Base-by-base conservation (phyloP, 192 early-diverging fungal genomes). In the Mortierella antarctica region DNA sequence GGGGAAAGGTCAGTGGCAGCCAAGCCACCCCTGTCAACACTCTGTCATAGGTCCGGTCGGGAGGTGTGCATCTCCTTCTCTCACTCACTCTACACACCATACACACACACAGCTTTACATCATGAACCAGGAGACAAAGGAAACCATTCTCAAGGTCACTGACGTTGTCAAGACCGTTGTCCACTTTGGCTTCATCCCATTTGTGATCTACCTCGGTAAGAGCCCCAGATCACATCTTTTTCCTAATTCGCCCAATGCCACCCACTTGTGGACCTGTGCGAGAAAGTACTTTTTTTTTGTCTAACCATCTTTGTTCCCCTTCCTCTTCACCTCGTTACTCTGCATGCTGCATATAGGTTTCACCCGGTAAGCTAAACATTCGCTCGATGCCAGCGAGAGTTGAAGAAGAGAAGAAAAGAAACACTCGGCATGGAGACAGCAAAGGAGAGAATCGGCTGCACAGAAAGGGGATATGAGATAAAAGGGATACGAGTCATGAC, bases 131-230 rank as follows among this genome's bases (percentile, higher is more conserved):
- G 83, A 83, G 65, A 86, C 85, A 18, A 86, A 88, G 74, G 87
- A 88, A 77, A 77, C 68, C 51, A 83, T 88, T 52, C 80, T 85
- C 56, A 88, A 88, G 82, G 83, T 73, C 68, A 78, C 61, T 13
- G 88, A 89, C 52, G 82, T 89, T 45, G 75, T 85, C 57, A 89
- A 89, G 83, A 84, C 83, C 40, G 75, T 89, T 49, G 70, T 89
- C n/a, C 88, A 89, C 68, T 89, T 85, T 82, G 88, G 88, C 10
- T 89, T 89, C 70, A 89, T 89, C 79, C 88, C 88, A 48, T 87
- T 87, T 54, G 86, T 89, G 58, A 83, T 89, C 64, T 89, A 89
- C 67, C 85, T 89, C 45, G 88, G 88, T 80, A 86, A 62, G 85
- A 44, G 4, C 48, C 31, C 17, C 55, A 15, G 20, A 10, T 20